Evolutionary conservation across 1,284 basidiomycete species (phyloP).

Genomic region (Irpex lacteus): DNA sequence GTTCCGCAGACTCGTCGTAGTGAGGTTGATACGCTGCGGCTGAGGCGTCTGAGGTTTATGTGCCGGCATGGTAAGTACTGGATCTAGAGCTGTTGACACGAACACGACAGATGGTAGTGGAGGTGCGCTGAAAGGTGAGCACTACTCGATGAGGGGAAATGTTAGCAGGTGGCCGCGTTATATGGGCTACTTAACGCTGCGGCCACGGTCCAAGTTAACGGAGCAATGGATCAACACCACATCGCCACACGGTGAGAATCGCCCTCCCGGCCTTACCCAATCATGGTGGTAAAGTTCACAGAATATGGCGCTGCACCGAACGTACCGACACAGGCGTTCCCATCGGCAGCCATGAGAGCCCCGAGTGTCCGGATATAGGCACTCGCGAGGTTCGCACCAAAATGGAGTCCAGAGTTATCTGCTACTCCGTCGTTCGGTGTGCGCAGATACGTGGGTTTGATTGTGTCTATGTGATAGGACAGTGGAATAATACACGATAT

Average conservation of each 20-base stretch:
- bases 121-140: background rate
- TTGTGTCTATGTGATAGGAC: background rate
- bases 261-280: background rate
- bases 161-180: background rate
- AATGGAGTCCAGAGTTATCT: background rate
- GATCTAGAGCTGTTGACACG: background rate
- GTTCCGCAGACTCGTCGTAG: conserved; percentile 37
- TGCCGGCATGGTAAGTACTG: conserved; percentile 1
- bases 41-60: conserved; percentile 8
- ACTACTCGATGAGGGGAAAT: background rate
- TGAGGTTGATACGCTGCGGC: conserved; percentile 36
- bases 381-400: background rate
- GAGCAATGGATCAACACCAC: background rate
- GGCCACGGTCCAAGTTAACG: background rate
- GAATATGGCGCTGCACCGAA: background rate
- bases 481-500: background rate
- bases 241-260: background rate
- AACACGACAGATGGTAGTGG: background rate
- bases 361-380: conserved; percentile 1
- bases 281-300: background rate
- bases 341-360: background rate
- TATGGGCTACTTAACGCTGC: background rate
- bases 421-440: background rate
- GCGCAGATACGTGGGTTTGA: background rate
- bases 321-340: background rate